These are phyloP conservation scores for Dactylellina haptotyla DNA, from an alignment of 2,329 filamentous ascomycete genomes.

Conservation along the genomic window DNA sequence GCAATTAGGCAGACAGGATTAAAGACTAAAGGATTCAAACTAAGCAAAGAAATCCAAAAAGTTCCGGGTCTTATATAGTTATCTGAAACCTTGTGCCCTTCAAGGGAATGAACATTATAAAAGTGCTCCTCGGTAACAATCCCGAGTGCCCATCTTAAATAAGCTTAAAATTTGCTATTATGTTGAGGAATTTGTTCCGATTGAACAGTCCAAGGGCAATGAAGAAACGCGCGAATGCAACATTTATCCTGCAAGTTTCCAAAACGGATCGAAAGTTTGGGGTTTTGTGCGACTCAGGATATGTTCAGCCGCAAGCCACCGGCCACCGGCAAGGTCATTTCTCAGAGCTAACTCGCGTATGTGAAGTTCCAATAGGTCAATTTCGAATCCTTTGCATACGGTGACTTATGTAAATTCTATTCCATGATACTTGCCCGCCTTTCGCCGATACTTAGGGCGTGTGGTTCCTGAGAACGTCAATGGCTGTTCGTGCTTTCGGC, in stretches of 20 bases:
- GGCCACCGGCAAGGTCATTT: constrained; percentile 12
- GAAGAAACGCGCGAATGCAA: background rate
- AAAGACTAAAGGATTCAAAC: background rate
- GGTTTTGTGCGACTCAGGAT: background rate
- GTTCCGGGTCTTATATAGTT: too few relatives aligned
- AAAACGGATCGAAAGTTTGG: background rate
- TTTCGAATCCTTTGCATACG: background rate
- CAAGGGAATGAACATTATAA: too few relatives aligned
- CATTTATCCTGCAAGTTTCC: background rate
- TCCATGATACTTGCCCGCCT: constrained; percentile 7
- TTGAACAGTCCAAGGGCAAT: background rate
- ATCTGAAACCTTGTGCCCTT: too few relatives aligned
- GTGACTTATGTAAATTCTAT: background rate
- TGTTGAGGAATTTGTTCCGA: background rate
- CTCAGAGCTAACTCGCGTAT: constrained; percentile 20
- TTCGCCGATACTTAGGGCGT: background rate
- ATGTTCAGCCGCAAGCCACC: constrained; percentile 40
- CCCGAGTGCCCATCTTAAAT: too few relatives aligned
- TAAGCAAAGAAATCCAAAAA: too few relatives aligned
- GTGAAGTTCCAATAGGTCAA: constrained; percentile 18
- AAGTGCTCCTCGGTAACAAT: too few relatives aligned
- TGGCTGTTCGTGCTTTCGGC: background rate
- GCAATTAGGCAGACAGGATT: background rate
- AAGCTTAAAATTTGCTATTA: background rate
- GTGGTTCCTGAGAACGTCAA: background rate